phyloP scores from a whole-genome alignment of 1,139 yeast genomes.

The Suhomyces coccinellae region DNA sequence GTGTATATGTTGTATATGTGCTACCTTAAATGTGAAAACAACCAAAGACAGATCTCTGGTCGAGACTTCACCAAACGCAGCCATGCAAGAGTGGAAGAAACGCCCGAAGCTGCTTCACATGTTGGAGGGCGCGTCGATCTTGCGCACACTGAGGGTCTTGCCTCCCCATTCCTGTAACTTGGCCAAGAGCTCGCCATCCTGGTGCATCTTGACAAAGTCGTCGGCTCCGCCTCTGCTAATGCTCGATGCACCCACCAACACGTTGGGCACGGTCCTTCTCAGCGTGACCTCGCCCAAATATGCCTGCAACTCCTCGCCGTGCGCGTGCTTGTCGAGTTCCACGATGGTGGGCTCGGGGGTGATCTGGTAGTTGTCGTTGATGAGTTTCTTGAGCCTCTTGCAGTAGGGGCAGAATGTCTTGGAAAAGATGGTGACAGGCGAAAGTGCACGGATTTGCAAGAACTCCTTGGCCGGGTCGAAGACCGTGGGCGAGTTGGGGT shows the following conservation, averaged over 20 bases:
- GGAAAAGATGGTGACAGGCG: slow-evolving; percentile 74
- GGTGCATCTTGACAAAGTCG: slow-evolving; percentile 67
- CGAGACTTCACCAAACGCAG: too few relatives aligned
- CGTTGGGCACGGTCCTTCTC: slow-evolving; percentile 71
- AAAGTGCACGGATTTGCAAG: slow-evolving; percentile 52
- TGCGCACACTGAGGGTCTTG: slow-evolving; percentile 52
- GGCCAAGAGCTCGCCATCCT: slow-evolving; percentile 49
- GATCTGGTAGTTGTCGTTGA: slow-evolving; percentile 64
- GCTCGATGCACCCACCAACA: slow-evolving; percentile 54
- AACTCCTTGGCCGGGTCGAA: slow-evolving; percentile 67
- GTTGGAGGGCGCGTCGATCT: slow-evolving; percentile 57
- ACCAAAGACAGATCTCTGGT: too few relatives aligned
- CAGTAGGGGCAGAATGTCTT: slow-evolving; percentile 79
- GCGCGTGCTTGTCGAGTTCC: slow-evolving; percentile 77
- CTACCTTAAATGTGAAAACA: too few relatives aligned
- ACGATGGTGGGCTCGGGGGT: slow-evolving; percentile 72
- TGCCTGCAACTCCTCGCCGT: slow-evolving; percentile 62
- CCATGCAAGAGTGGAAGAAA: neutral
- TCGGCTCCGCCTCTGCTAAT: slow-evolving; percentile 76
- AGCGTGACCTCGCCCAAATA: slow-evolving; percentile 59
- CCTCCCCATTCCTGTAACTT: slow-evolving; percentile 65
- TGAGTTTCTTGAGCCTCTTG: slow-evolving; percentile 62
- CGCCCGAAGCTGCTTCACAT: slow-evolving; percentile 4
- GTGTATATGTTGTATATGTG: neutral
- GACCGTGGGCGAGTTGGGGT: slow-evolving; percentile 10